Percentiles rank a stretch among this genome's conserved stretches.
Conservation (phyloP, 2,329 filamentous ascomycete species). For the Pestalotiopsis sp. region DNA sequence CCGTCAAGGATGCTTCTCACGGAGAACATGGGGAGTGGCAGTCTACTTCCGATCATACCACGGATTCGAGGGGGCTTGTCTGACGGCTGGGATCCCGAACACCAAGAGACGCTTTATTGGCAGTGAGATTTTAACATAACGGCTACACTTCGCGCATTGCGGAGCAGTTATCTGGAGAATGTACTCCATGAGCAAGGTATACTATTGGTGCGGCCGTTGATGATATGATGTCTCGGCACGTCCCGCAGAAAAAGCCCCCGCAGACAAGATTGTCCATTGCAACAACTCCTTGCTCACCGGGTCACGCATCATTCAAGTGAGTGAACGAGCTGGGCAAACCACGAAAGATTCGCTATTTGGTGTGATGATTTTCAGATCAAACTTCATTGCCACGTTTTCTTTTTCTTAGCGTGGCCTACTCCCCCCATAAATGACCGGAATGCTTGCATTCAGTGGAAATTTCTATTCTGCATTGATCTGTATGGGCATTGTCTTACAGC, state of each 20-base stretch:
- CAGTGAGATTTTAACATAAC: not conserved
- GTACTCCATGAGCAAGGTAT: not conserved
- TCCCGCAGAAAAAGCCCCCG: not conserved
- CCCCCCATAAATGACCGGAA: too few species aligned
- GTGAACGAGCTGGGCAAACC: too few species aligned
- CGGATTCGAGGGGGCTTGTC: not conserved
- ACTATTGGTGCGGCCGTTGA: not conserved
- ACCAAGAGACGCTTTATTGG: not conserved
- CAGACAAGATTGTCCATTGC: not conserved
- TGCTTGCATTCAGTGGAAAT: too few species aligned
- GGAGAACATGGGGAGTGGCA: not conserved
- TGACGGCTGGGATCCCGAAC: not conserved
- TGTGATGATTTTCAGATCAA: too few species aligned
- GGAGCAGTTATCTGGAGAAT: not conserved
- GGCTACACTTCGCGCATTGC: not conserved
- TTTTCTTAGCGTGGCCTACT: too few species aligned
- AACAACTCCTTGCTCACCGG: not conserved
- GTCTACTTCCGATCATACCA: not conserved
- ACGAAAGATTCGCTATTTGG: too few species aligned
- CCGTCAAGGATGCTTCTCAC: too few species aligned
- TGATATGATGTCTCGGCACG: not conserved
- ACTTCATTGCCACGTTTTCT: too few species aligned
- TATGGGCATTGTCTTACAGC: too few species aligned
- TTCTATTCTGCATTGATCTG: too few species aligned
- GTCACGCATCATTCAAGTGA: not conserved